Percentiles rank a stretch among this genome's conserved stretches.
These are phyloP conservation scores for Funneliformis caledonium DNA, from an alignment of 371 early-diverging fungal genomes.

Conservation along the genomic window DNA sequence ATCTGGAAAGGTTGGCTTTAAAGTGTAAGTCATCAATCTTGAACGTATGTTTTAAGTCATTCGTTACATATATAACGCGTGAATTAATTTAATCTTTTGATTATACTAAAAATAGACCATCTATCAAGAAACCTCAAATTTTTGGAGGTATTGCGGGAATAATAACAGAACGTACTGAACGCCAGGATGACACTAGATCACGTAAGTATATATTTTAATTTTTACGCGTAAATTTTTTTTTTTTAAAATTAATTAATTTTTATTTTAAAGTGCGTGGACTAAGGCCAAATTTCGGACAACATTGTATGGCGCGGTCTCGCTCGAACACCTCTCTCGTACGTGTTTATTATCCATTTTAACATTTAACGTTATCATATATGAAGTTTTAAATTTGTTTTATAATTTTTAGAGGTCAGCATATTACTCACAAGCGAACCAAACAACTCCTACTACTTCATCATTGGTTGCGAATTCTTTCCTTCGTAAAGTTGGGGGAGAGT, in stretches of 20 bases:
- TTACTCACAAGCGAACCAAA: constrained; percentile 11
- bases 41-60: background rate
- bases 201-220: background rate
- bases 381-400: background rate
- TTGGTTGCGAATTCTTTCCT: background rate
- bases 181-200: constrained; percentile 30
- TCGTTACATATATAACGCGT: background rate
- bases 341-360: background rate
- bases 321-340: constrained; percentile 22
- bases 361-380: background rate
- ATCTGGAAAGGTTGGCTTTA: constrained; percentile 48
- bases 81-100: background rate
- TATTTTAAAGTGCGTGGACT: background rate
- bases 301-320: constrained; percentile 12
- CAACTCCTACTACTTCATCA: background rate
- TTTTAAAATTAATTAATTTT: background rate
- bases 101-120: constrained; percentile 41
- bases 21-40: constrained; percentile 47
- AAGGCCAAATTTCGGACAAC: background rate
- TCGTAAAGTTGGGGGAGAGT: background rate
- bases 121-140: constrained; percentile 47
- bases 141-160: constrained; percentile 48
- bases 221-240: background rate
- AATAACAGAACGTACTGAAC: constrained; percentile 36
- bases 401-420: constrained; percentile 23